Conservation (phyloP, 2,329 filamentous ascomycete species). For the Nemania abortiva region DNA sequence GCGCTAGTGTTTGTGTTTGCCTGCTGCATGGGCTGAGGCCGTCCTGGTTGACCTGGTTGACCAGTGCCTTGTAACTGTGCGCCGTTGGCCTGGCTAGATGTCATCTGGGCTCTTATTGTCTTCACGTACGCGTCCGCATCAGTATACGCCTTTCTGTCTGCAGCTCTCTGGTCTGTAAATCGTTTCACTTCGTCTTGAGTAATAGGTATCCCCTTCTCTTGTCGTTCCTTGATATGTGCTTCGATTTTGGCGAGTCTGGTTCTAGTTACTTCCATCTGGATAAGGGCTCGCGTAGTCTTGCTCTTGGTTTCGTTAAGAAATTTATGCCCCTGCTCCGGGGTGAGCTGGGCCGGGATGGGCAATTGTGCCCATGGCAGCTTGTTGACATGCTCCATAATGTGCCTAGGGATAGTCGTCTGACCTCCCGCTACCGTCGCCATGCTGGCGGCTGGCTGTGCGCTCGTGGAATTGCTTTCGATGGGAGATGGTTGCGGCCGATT, state of each 20-base stretch:
- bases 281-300: slow-evolving; percentile 44
- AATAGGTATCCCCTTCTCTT: slow-evolving; percentile 42
- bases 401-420: slow-evolving; percentile 37
- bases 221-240: slow-evolving; percentile 45
- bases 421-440: background rate
- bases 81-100: slow-evolving; percentile 27
- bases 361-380: slow-evolving; percentile 46
- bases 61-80: slow-evolving; percentile 32
- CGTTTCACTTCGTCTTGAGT: slow-evolving; percentile 45
- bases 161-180: slow-evolving; percentile 36
- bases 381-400: slow-evolving; percentile 46
- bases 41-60: too few relatives aligned
- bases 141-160: slow-evolving; percentile 41
- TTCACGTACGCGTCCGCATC: slow-evolving; percentile 46
- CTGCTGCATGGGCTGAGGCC: slow-evolving; percentile 45
- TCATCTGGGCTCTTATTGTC: slow-evolving; percentile 43
- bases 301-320: slow-evolving; percentile 41
- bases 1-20: slow-evolving; percentile 41
- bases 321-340: slow-evolving; percentile 42
- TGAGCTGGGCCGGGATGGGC: slow-evolving; percentile 31
- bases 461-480: slow-evolving; percentile 26
- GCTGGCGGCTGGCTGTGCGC: slow-evolving; percentile 12
- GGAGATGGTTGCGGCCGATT: slow-evolving; percentile 39
- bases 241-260: slow-evolving; percentile 40
- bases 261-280: slow-evolving; percentile 47